Base-by-base conservation (phyloP, 1,139 yeast genomes). In the Saccharomycopsis phalli region DNA sequence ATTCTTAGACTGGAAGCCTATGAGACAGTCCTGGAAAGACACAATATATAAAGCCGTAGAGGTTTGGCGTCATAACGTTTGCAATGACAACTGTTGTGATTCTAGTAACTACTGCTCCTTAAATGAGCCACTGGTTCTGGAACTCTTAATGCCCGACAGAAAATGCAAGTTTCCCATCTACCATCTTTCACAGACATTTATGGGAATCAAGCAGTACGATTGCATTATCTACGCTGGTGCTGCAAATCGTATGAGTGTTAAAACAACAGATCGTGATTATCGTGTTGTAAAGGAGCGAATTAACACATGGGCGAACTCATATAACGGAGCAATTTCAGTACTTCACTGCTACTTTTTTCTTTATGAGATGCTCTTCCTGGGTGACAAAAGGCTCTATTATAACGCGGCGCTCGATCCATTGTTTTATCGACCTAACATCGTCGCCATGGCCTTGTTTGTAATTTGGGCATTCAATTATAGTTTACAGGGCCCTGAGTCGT, bases 201-300 rank as follows among this genome's bases (percentile, higher is more conserved):
- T 84, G 52, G 66, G 82, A 37, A 68, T 81, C 26, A 76, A 81
- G 44, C 86, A 82, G 48, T 77, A 81, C 56, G 94, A 84, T 56
- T 72, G 81, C 43, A 82, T 81, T 41, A 77, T 81, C 7, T 79
- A 68, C 55, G 81, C 88, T 4, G 95, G 95, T 1, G 81, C 87
- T 2, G 91, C 93, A 0, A 76, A 81, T 53, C 71, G 86, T 50
- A 80, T 82, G 76, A 83, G 81, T 55, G 93, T 82, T 22, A 69
- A 67, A 41, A 81, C 86, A 2, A 69, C 74, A 6, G 57, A 64
- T 17, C 63, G 66, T 42, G 91, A 71, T 53, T 69, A 71, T 49
- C 62, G 61, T 46, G 63, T 68, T 27, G 81, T 73, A 21, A 73
- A 66, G 50, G 62, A 64, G 30, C 71, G 75, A 52, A 64, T 78